Conservation (phyloP, 176 grass and related monocot species). For the Triticum timopheevii region DNA sequence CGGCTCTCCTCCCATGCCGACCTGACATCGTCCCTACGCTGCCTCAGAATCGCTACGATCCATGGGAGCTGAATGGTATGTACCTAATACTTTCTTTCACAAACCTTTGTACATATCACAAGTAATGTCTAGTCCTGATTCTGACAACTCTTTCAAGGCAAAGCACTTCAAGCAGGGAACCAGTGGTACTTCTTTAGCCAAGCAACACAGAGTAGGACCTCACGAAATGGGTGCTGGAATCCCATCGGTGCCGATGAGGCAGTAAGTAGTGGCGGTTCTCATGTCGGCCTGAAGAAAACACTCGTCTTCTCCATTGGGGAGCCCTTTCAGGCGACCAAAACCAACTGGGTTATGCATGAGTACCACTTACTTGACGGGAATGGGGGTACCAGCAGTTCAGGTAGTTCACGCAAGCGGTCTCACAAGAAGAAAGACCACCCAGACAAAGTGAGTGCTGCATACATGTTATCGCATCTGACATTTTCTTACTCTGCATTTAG, state of each 20-base stretch:
- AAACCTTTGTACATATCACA: not conserved
- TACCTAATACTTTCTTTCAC: constrained; percentile 2
- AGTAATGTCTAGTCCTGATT: constrained; percentile 6
- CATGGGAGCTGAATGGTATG: constrained; percentile 85
- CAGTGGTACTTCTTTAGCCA: constrained; percentile 91
- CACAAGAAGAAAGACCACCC: constrained; percentile 44
- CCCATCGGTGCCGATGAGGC: constrained; percentile 45
- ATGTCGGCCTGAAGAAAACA: constrained; percentile 72
- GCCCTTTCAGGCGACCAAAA: constrained; percentile 45
- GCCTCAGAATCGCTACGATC: constrained; percentile 55
- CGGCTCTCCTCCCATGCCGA: constrained; percentile 56
- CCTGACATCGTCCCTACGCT: constrained; percentile 76
- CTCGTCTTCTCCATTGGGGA: constrained; percentile 59
- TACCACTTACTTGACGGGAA: constrained; percentile 69
- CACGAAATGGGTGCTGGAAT: constrained; percentile 71
- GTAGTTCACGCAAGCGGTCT: constrained; percentile 36
- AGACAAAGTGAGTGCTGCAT: constrained; percentile 44
- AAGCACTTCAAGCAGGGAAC: constrained; percentile 70
- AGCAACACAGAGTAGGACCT: constrained; percentile 37
- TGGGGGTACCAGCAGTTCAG: constrained; percentile 27
- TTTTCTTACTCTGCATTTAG: constrained; percentile 13
- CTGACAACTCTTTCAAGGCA: constrained; percentile 50
- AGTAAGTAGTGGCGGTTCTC: constrained; percentile 32
- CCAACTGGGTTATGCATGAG: constrained; percentile 95
- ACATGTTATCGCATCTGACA: not conserved